Evolutionary conservation across 2,329 filamentous ascomycete genomes (phyloP).

Genomic region (Cladosporium oxysporum): DNA sequence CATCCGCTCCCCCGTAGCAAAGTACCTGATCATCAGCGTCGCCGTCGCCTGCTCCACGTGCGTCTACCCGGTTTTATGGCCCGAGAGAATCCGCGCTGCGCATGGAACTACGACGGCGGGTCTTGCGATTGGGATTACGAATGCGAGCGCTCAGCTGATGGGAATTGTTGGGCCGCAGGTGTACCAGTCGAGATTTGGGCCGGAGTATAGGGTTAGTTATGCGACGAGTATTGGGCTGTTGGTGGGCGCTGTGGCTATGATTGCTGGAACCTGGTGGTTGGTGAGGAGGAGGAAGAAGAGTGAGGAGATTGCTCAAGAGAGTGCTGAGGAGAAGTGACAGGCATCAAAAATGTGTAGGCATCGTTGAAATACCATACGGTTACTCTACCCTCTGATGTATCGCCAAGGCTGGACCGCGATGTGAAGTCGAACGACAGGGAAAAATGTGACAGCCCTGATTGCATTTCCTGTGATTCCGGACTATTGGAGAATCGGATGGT

Average conservation of each 20-base stretch:
- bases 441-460: not conserved
- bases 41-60: conserved; percentile 43
- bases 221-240: conserved; percentile 40
- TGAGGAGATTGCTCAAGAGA: not conserved
- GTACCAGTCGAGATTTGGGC: conserved; percentile 44
- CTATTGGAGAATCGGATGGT: not conserved
- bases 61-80: conserved; percentile 46
- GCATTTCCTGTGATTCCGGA: not conserved
- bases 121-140: conserved; percentile 43
- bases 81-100: conserved; percentile 44
- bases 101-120: conserved; percentile 44
- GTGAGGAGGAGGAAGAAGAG: not conserved
- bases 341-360: not conserved
- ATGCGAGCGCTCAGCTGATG: conserved; percentile 39
- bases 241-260: conserved; percentile 29
- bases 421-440: not conserved
- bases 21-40: conserved; percentile 45
- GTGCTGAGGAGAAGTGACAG: not conserved
- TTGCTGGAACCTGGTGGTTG: conserved; percentile 27
- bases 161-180: conserved; percentile 46
- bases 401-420: not conserved
- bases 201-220: conserved; percentile 43
- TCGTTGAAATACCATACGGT: not conserved
- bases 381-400: not conserved
- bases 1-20: conserved; percentile 38